Evolutionary conservation across 2,329 filamentous ascomycete genomes (phyloP), one percentile per base, ranked within the genome.

Genomic region (Penicillium sclerotiorum): DNA sequence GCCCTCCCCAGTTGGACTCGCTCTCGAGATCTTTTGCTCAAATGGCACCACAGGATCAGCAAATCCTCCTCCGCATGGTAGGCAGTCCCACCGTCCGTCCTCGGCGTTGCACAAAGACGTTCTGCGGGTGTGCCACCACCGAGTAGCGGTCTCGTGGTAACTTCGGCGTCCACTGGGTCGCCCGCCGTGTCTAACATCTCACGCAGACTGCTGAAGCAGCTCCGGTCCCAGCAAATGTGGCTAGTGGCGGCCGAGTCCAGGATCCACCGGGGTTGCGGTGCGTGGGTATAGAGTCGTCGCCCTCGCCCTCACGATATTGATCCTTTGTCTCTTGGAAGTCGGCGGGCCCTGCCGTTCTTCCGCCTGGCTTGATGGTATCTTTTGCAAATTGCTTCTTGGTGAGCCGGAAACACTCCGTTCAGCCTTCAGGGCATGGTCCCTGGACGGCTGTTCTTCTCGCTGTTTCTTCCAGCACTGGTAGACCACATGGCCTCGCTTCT

Each of bases 271-370:
- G 38, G 45, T 42, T 12, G 13, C 38, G 38, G 45, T 37, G 45
- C 45, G 45, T 48, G 45, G 45, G 45, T 48, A 48, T 47, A 41
- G 28, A 47, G 45, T 40, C 45, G 23, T 47, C 36, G 41, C 25
- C 18, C 37, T 41, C 36, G 27, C 45, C 36, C 45, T 36, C 33
- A 36, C 33, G 17, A 36, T 20, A 36, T 36, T 36, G 33, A 36
- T 36, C 33, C 33, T 36, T 12, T 5, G 33, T 36, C 33, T 36
- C 33, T 36, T 36, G 33, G 33, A 36, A 36, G 33, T 36, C 33
- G 36, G 45, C 45, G 36, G 45, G 36, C 45, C 37, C 45, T 41
- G 45, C 45, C 27, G 36, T 17, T 40, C 36, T 47, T 47, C 36
- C 37, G 33, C 21, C 45, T 47, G 37, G 36, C 45, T 47, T 47